Evolutionary conservation across 371 early-diverging fungal genomes (phyloP), one percentile per base, ranked within the genome.

Genomic region (Gilbertella persicaria): DNA sequence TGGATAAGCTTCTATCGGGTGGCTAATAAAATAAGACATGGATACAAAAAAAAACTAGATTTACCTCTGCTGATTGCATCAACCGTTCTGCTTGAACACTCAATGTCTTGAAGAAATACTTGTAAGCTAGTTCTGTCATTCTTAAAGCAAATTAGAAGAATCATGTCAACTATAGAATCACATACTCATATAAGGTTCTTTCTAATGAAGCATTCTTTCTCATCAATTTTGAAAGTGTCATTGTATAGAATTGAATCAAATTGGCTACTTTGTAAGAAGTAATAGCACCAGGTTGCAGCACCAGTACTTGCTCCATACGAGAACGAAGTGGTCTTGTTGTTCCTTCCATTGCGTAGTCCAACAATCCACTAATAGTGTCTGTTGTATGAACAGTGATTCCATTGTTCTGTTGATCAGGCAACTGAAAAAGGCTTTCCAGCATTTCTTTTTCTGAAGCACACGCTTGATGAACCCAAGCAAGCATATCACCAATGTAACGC

Each of bases 381-480:
- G 50, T 20, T 4, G 56, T 50, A 14, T 49, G 41, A 9, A 57
- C 45, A 30, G 38, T 57, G 2, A 53, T 46, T 3, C 57, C 62
- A 2, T 37, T 57, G 3, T 48, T 24, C 35, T 56, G 40, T 6
- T 57, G 38, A 30, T 60, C 47, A 20, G 47, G 51, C 12, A 52
- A 44, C 12, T 69, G 71, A 53, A 94, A 78, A 36, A 94, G 60
- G 26, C 83, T 80, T 53, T 95, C 92, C 21, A 95, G 67, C 66
- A 94, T 85, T 66, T 97, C 97, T 16, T 85, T 78, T 69, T 95
- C 97, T 20, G 86, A 80, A 8, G 93, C 94, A 30, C 85, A 82
- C 0, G 94, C 86, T 71, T 95, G 95, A 78, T 97, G 98, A 1
- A 95, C 64, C 96, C 96, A 97, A 1, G 96, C 96, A 12, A 96